Evolutionary conservation across 768 basidiomycete genomes (phyloP), one percentile per base, ranked within the genome.

Genomic region (Mycena latifolia): DNA sequence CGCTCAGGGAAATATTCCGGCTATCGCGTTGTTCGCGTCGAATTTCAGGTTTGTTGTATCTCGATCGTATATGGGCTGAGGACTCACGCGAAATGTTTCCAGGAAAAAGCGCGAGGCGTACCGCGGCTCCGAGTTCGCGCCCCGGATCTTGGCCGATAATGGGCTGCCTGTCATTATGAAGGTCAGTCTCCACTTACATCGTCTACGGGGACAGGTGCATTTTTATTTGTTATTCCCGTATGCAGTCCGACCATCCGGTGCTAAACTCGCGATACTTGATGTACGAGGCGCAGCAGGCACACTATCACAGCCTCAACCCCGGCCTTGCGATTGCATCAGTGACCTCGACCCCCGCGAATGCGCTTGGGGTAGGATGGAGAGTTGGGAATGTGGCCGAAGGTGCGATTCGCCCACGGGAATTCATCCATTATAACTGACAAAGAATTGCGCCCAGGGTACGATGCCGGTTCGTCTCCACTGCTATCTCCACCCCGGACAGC

Each of bases 91-190:
- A n/a, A n/a, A n/a, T n/a, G n/a, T 15, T 41, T 5, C 55, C 41
- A 82, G 81, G 48, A 80, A 82, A 61, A 84, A 85, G 67, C 81
- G 84, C 4, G 84, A 85, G 72, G 80, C 83, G 0, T 95, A 91
- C 72, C 84, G 92, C 20, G 90, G 89, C 3, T 91, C 91, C 33
- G 81, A 83, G 69, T 95, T 92, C 67, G 92, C 93, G 0, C 86
- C 92, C 8, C 87, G 88, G 18, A 81, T 95, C 37, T 77, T 96
- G 5, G 82, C 88, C 0, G 89, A 91, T 29, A 79, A 87, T 56
- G 89, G 87, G 3, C 81, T 94, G 37, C 81, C 84, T 0, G 89
- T 94, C 1, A 84, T 90, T 12, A 88, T 94, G 88, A 94, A 95
- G 83, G 90, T 86, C n/a, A 33, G 5, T 33, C 31, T 6, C 5